Evolutionary conservation across 148 eudicot genomes (phyloP).

Genomic region (Chenopodium album): DNA sequence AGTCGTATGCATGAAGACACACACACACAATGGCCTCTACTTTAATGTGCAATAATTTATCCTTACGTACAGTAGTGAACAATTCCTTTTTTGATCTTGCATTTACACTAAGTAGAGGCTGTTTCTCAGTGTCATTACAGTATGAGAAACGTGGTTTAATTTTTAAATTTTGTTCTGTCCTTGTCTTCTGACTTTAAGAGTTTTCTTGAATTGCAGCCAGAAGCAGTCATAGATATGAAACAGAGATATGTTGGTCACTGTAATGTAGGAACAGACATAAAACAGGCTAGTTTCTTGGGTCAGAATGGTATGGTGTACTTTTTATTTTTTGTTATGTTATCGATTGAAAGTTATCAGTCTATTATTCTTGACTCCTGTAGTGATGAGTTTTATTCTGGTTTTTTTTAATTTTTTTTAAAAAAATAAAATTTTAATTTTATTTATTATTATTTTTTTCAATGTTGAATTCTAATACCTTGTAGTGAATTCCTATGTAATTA

Average conservation of each 20-base stretch:
- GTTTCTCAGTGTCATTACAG: background rate
- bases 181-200: constrained; percentile 15
- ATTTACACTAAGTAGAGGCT: background rate
- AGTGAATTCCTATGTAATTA: background rate
- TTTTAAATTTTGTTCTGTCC: background rate
- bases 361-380: background rate
- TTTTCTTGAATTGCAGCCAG: constrained; percentile 57
- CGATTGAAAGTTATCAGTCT: background rate
- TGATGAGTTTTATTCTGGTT: background rate
- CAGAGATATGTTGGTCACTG: constrained; percentile 90
- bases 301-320: constrained; percentile 57
- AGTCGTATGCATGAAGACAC: background rate
- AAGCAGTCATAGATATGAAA: constrained; percentile 79
- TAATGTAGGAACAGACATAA: constrained; percentile 94
- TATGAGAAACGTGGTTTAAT: background rate
- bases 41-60: background rate
- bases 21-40: background rate
- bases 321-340: background rate
- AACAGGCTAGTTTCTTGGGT: constrained; percentile 96
- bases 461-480: background rate
- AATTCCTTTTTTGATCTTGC: background rate
- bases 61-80: background rate
- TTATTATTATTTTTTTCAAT: too few relatives aligned
- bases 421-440: too few relatives aligned
- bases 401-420: background rate